A percentile compares a stretch with the other conserved stretches of the same genome.
phyloP scores from a whole-genome alignment of 441 rosid species.

The Populus hybrid region DNA sequence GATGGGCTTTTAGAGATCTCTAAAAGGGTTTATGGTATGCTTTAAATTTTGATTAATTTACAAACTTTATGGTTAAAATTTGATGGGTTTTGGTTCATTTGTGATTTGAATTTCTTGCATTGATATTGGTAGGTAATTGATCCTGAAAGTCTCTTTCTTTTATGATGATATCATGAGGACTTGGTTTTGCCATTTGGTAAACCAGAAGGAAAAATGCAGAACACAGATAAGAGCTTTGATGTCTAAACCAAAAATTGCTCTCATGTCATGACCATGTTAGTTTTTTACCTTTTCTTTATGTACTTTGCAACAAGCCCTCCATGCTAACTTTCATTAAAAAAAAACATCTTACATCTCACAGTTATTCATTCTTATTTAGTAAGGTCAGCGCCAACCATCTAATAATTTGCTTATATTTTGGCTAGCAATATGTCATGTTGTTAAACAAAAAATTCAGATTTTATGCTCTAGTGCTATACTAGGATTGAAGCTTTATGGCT shows the following conservation, averaged over 20 bases:
- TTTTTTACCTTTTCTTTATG: background rate
- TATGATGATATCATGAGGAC: background rate
- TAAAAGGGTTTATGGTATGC: slow-evolving; percentile 79
- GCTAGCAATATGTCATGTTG: slow-evolving; percentile 41
- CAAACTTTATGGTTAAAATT: slow-evolving; percentile 7
- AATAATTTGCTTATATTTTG: slow-evolving; percentile 23
- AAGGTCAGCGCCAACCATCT: background rate
- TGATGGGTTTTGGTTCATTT: slow-evolving; percentile 8
- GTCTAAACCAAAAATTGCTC: slow-evolving; percentile 6
- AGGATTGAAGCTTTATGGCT: slow-evolving; percentile 55
- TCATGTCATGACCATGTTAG: background rate
- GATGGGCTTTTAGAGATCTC: slow-evolving; percentile 87
- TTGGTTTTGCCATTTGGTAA: slow-evolving; percentile 18
- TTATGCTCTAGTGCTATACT: slow-evolving; percentile 29
- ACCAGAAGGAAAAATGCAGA: slow-evolving; percentile 26
- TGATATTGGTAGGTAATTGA: background rate
- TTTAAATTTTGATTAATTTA: slow-evolving; percentile 9
- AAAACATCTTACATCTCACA: background rate
- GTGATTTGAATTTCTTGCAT: background rate
- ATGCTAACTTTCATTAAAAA: background rate
- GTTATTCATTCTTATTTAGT: background rate
- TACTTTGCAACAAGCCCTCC: background rate
- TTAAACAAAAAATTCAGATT: slow-evolving; percentile 40
- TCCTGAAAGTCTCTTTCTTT: background rate
- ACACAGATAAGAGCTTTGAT: slow-evolving; percentile 38